Conservation (phyloP, 495 filamentous ascomycete species). For the Aspergillus cristatus region DNA sequence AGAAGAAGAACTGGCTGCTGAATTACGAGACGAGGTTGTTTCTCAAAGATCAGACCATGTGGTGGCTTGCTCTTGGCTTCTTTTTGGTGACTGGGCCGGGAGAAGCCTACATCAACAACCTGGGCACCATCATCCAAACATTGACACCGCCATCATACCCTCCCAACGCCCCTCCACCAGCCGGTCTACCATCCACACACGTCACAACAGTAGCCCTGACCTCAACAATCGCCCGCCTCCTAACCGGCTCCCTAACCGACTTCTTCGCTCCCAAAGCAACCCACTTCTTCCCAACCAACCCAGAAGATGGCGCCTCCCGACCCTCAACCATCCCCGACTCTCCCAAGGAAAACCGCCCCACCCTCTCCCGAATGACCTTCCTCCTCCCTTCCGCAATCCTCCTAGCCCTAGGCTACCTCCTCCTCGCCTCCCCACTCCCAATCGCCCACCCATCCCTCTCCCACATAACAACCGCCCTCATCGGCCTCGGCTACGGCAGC, state of each 20-base stretch:
- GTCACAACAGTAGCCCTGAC: slow-evolving; percentile 86
- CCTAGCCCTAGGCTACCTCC: slow-evolving; percentile 65
- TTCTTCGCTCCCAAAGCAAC: slow-evolving; percentile 62
- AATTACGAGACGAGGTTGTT: slow-evolving; percentile 82
- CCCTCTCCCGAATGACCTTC: slow-evolving; percentile 69
- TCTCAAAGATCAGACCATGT: slow-evolving; percentile 84
- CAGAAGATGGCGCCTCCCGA: slow-evolving; percentile 17
- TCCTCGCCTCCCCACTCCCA: slow-evolving; percentile 62
- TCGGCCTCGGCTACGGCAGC: slow-evolving; percentile 88
- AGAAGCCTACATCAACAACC: slow-evolving; percentile 94
- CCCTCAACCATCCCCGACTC: slow-evolving; percentile 10
- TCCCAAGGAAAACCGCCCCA: slow-evolving; percentile 27
- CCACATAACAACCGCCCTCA: slow-evolving; percentile 66
- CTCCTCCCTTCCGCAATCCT: slow-evolving; percentile 66
- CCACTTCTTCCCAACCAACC: slow-evolving; percentile 29
- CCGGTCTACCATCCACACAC: slow-evolving; percentile 69
- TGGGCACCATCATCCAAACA: slow-evolving; percentile 86
- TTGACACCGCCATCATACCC: slow-evolving; percentile 54
- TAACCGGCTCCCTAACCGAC: slow-evolving; percentile 81
- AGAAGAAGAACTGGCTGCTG: slow-evolving; percentile 76
- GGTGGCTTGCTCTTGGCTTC: slow-evolving; percentile 84
- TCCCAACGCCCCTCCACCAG: slow-evolving; percentile 41
- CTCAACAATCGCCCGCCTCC: slow-evolving; percentile 77
- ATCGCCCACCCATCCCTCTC: slow-evolving; percentile 61
- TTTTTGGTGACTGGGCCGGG: slow-evolving; percentile 91